Evolutionary conservation across 306 rosid genomes (phyloP).

Genomic region (Pyrus betulifolia): DNA sequence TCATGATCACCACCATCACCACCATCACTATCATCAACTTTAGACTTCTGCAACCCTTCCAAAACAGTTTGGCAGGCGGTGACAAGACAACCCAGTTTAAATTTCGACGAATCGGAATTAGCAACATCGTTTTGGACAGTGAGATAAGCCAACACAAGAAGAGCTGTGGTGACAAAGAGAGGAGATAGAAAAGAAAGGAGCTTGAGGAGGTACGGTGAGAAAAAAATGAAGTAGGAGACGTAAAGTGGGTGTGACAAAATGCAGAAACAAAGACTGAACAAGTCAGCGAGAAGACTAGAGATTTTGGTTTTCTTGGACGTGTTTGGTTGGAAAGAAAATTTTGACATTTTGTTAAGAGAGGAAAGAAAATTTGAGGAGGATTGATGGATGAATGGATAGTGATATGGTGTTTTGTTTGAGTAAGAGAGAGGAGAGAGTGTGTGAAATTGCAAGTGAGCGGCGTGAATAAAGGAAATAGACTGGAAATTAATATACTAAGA

Average conservation of each 20-base stretch:
- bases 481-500: constrained; percentile 8
- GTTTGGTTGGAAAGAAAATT: constrained; percentile 38
- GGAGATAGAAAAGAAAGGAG: constrained; percentile 81
- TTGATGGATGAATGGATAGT: background rate
- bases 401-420: constrained; percentile 3
- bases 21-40: constrained; percentile 8
- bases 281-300: constrained; percentile 29
- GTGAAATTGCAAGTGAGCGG: constrained; percentile 38
- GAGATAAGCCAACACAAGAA: constrained; percentile 58
- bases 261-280: constrained; percentile 45
- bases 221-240: constrained; percentile 77
- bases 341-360: constrained; percentile 43
- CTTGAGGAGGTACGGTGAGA: constrained; percentile 70
- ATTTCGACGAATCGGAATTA: constrained; percentile 24
- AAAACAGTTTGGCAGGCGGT: constrained; percentile 27
- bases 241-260: constrained; percentile 77
- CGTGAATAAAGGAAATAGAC: constrained; percentile 85
- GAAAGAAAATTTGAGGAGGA: background rate
- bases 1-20: constrained; percentile 1
- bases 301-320: constrained; percentile 33
- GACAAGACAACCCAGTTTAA: constrained; percentile 34
- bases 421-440: constrained; percentile 17
- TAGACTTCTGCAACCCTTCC: constrained; percentile 22
- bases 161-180: constrained; percentile 63
- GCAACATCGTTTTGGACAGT: constrained; percentile 21